Evolutionary conservation across 2,329 filamentous ascomycete genomes (phyloP).

Genomic region (Fusarium neocosmosporiellum): DNA sequence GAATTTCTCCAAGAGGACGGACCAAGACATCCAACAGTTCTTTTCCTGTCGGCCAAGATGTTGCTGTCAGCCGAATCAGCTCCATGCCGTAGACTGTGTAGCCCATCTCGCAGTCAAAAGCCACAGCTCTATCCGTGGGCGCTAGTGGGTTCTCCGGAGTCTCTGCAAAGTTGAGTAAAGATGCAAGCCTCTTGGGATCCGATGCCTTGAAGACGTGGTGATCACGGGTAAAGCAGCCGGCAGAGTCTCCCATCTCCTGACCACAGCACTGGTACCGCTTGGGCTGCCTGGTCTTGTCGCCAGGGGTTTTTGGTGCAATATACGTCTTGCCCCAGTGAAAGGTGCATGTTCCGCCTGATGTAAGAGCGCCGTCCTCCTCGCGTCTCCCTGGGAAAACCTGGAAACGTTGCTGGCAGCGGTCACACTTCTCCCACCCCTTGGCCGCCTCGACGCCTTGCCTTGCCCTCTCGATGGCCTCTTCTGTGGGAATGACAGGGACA

Average conservation of each 20-base stretch:
- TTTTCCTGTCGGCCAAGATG: constrained; percentile 84
- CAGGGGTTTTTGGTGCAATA: constrained; percentile 66
- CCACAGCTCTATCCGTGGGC: constrained; percentile 71
- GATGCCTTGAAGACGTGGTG: constrained; percentile 91
- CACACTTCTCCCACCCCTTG: constrained; percentile 87
- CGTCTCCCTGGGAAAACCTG: constrained; percentile 91
- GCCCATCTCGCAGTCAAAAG: constrained; percentile 98
- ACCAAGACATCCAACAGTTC: constrained; percentile 87
- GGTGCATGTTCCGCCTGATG: constrained; percentile 80
- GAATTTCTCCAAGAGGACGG: constrained; percentile 81
- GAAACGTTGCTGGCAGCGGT: constrained; percentile 87
- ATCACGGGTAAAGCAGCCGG: constrained; percentile 77
- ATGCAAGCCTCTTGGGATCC: constrained; percentile 79
- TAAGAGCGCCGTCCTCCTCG: constrained; percentile 78
- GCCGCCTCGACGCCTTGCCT: constrained; percentile 72
- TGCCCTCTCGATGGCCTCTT: constrained; percentile 74
- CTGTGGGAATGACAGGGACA: constrained; percentile 73
- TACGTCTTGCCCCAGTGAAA: constrained; percentile 83
- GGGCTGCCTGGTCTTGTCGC: constrained; percentile 66
- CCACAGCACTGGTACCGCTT: constrained; percentile 84
- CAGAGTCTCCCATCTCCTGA: constrained; percentile 75
- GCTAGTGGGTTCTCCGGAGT: constrained; percentile 75
- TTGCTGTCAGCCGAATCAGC: constrained; percentile 87
- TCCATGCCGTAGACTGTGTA: constrained; percentile 92
- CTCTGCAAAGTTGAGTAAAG: constrained; percentile 80